Base-by-base conservation (phyloP, 2,329 filamentous ascomycete genomes). In the Clathrospora elynae region DNA sequence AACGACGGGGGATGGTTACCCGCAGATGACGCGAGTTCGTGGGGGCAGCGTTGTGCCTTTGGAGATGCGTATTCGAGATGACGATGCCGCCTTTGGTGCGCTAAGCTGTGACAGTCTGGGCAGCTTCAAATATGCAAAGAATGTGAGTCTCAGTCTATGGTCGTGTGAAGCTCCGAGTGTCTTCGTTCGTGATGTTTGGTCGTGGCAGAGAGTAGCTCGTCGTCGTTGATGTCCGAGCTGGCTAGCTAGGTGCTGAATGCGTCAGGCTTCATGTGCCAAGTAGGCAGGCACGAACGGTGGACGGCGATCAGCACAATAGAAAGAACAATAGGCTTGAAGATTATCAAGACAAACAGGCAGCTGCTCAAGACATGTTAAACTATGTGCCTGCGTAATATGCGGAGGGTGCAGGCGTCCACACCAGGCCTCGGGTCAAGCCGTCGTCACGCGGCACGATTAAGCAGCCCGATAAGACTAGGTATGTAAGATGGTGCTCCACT, bases 1-100 rank as follows among this genome's bases (percentile, higher is more conserved):
- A 83, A 67, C 49, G 57, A 47, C 61, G 50, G 55, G 52, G 51
- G 38, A 51, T 47, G 46, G 55, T 61, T 65, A 61, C 57, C 59
- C 60, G 67, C 66, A 63, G 49, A 49, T 50, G 52, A 51, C 49
- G 64, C 62, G 60, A 55, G 51, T 56, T 51, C 42, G 49, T 47
- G 51, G 53, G 43, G 48, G 55, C 48, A 55, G 59, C 50, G 46
- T 35, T 33, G 51, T 53, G 54, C 59, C 55, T 39, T 51, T 38
- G 23, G 42, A 48, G 49, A 44, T 37, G 53, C 38, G 42, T 42
- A 26, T 51, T 12, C n/a, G 16, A 34, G 24, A 13, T 35, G 52
- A 59, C 16, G 24, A 13, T 24, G 53, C 51, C 47, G 32, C 49
- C 57, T 61, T 61, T n/a, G 33, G 53, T 17, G 28, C n/a, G n/a